A percentile compares a stretch with the other conserved stretches of the same genome.
Conservation (phyloP, 2,329 filamentous ascomycete species). For the Cyphellophora attinorum region DNA sequence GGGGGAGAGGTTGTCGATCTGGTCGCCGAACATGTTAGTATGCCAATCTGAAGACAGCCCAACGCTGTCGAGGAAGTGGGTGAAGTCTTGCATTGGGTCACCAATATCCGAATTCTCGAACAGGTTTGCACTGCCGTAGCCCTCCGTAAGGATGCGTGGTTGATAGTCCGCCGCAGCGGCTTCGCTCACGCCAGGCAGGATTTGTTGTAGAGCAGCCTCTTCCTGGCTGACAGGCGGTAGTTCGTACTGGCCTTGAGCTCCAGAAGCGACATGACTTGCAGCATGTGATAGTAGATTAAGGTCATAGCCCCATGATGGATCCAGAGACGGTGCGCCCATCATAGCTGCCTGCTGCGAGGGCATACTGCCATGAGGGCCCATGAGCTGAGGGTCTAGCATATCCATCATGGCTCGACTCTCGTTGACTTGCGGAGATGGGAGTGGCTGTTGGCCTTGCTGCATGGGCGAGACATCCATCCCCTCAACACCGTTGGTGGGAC, state of each 20-base stretch:
- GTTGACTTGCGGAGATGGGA: constrained; percentile 27
- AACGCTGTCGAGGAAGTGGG: constrained; percentile 39
- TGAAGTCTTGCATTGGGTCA: constrained; percentile 40
- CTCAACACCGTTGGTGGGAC: constrained; percentile 8
- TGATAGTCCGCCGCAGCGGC: constrained; percentile 9
- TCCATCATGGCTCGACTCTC: constrained; percentile 34
- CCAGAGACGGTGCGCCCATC: constrained; percentile 35
- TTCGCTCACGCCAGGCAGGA: constrained; percentile 15
- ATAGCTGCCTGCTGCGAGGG: constrained; percentile 25
- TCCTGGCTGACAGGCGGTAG: constrained; percentile 17
- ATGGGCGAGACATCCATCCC: constrained; percentile 17
- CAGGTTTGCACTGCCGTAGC: constrained; percentile 21
- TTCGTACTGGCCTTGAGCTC: constrained; percentile 28
- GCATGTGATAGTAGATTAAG: constrained; percentile 39
- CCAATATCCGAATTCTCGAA: constrained; percentile 36
- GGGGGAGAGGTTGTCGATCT: constrained; percentile 26
- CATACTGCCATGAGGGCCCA: constrained; percentile 26
- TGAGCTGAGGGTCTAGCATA: constrained; percentile 33
- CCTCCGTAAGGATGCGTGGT: constrained; percentile 17
- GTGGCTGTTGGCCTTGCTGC: constrained; percentile 17
- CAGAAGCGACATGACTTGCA: constrained; percentile 38
- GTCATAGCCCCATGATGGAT: constrained; percentile 42
- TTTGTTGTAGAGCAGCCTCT: constrained; percentile 15
- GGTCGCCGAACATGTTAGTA: constrained; percentile 31
- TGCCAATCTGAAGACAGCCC: constrained; percentile 41